Base-by-base conservation (phyloP, 2,329 filamentous ascomycete species). In the Lachnellula arida region DNA sequence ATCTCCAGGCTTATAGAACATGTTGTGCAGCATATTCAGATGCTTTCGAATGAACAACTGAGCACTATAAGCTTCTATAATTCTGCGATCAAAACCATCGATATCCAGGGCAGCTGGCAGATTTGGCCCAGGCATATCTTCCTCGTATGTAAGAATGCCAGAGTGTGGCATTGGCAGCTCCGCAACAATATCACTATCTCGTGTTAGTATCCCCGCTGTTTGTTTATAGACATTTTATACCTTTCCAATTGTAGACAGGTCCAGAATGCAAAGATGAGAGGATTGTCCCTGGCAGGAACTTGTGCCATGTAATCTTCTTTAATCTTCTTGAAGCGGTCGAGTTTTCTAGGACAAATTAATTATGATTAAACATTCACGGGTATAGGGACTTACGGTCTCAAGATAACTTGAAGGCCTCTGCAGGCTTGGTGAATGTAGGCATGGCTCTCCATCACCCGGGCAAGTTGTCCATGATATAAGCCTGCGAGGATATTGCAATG, bases 241-340 rank as follows among this genome's bases (percentile, higher is more conserved):
- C 87, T 96, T 72, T 97, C 93, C 11, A 97, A 78, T 68, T 97
- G 93, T 60, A 97, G 76, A 69, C 90, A 96, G 7, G 92, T 94
- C 93, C 93, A 97, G 66, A 92, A 97, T 0, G 90, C 87, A 64
- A 95, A 80, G 14, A 87, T 77, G 37, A 87, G 77, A 55, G 87
- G 78, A 67, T 91, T 89, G 64, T 86, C 81, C 46, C 66, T 69
- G 8, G 62, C 46, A 39, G 59, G 57, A 17, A 60, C 50, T 8
- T 32, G 28, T 32, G 61, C 39, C 17, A 40, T 47, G 22, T 25
- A 28, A 1, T 54, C 48, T 3, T 54, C 35, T 48, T 65, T 75
- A 64, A 55, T 69, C 72, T 75, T 77, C 40, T 71, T 73, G 32
- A 78, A 65, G 35, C 65, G 62, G 47, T 62, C 66, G 4, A 67